Evolutionary conservation across 176 grass and related monocot species (phyloP).

Genomic region (Oryza glaberrima): DNA sequence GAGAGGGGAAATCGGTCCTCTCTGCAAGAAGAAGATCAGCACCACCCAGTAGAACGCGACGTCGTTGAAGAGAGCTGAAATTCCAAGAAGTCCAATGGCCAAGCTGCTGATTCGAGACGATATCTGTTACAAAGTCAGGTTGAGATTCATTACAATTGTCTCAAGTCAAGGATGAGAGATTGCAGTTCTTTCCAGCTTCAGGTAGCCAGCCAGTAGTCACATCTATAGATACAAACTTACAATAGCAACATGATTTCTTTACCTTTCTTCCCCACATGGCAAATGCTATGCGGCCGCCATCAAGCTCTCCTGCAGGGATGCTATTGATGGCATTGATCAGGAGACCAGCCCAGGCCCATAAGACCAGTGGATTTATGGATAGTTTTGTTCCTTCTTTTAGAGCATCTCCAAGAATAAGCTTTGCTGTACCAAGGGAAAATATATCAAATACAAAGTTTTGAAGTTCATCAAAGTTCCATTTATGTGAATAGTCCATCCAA

Average conservation of each 20-base stretch:
- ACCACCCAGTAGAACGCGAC: slow-evolving; percentile 88
- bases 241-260: slow-evolving; percentile 18
- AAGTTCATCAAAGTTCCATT: neutral
- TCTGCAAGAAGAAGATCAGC: slow-evolving; percentile 92
- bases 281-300: slow-evolving; percentile 80
- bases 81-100: slow-evolving; percentile 71
- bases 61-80: slow-evolving; percentile 78
- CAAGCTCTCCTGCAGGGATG: slow-evolving; percentile 90
- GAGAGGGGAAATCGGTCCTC: slow-evolving; percentile 81
- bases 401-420: slow-evolving; percentile 84
- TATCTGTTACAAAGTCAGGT: slow-evolving; percentile 51
- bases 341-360: slow-evolving; percentile 96
- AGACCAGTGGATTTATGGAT: slow-evolving; percentile 86
- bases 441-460: neutral
- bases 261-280: slow-evolving; percentile 96
- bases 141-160: slow-evolving; percentile 22
- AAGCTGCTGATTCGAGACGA: slow-evolving; percentile 57
- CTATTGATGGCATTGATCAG: slow-evolving; percentile 93
- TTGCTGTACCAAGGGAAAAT: slow-evolving; percentile 63
- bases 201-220: neutral
- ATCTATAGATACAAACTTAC: neutral
- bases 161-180: neutral
- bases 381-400: slow-evolving; percentile 90
- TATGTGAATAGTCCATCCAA: neutral
- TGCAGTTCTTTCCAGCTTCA: slow-evolving; percentile 12